phyloP scores from a whole-genome alignment of 2,329 filamentous ascomycete genomes.

The Davidsoniella eucalypti region DNA sequence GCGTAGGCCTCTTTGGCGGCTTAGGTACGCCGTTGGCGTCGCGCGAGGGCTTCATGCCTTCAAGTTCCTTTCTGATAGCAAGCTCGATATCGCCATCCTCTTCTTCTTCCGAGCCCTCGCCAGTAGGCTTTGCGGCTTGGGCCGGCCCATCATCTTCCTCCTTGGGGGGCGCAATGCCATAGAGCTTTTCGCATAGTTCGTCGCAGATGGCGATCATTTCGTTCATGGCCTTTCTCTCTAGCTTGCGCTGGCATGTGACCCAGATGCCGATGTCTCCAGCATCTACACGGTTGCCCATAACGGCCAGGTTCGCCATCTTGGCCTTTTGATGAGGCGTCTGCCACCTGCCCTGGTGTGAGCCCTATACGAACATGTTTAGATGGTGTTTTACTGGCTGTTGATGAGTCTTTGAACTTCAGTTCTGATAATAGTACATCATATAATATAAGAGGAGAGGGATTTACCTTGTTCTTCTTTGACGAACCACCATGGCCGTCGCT shows the following conservation, averaged over 20 bases:
- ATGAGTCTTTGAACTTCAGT: background rate
- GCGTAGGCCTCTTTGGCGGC: conserved; percentile 17
- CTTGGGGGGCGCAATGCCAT: conserved; percentile 29
- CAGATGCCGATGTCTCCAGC: conserved; percentile 59
- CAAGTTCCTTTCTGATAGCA: conserved; percentile 56
- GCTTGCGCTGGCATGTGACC: conserved; percentile 58
- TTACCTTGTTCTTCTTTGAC: conserved; percentile 28
- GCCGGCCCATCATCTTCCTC: conserved; percentile 17
- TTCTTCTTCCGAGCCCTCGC: conserved; percentile 25
- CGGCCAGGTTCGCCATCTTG: conserved; percentile 27
- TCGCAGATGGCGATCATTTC: conserved; percentile 53
- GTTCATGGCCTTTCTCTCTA: conserved; percentile 50
- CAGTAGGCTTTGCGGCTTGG: background rate
- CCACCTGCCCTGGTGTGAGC: conserved; percentile 33
- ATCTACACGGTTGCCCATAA: conserved; percentile 34
- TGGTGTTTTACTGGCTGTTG: background rate
- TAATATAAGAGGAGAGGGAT: background rate
- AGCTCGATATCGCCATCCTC: conserved; percentile 52
- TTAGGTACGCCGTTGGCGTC: conserved; percentile 14
- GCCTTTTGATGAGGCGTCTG: conserved; percentile 41
- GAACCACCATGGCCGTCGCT: conserved; percentile 16
- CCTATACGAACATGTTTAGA: background rate
- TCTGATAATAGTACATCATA: background rate
- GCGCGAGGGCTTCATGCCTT: conserved; percentile 35
- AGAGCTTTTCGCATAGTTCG: conserved; percentile 48